phyloP scores from a whole-genome alignment of 2,329 filamentous ascomycete species.

The Xylaria digitata region DNA sequence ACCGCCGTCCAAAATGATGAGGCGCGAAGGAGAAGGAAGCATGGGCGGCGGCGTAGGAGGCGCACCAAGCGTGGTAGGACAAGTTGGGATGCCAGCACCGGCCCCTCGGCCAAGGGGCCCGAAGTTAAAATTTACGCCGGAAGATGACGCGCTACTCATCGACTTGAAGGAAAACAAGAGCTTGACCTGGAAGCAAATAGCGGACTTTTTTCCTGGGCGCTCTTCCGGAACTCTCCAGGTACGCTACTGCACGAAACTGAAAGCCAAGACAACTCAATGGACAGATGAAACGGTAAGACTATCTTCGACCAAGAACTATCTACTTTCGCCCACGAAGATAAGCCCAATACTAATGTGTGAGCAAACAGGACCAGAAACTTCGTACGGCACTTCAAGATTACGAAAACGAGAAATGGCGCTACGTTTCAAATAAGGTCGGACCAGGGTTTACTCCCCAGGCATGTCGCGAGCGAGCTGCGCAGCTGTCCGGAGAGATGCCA shows the following conservation, averaged over 20 bases:
- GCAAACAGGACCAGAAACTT: constrained; percentile 77
- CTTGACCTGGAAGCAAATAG: constrained; percentile 97
- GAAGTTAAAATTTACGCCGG: constrained; percentile 92
- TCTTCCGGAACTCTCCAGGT: constrained; percentile 93
- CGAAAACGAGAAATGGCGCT: constrained; percentile 92
- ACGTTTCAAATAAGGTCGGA: constrained; percentile 90
- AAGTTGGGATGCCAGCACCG: constrained; percentile 86
- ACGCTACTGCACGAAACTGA: constrained; percentile 93
- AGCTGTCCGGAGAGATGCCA: constrained; percentile 62
- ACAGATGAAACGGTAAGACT: constrained; percentile 86
- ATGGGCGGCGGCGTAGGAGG: constrained; percentile 61
- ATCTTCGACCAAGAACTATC: neutral
- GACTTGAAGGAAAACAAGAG: constrained; percentile 95
- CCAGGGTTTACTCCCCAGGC: constrained; percentile 88
- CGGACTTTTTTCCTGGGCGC: constrained; percentile 92
- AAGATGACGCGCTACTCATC: constrained; percentile 88
- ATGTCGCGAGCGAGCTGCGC: constrained; percentile 82
- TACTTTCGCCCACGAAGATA: neutral
- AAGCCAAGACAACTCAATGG: constrained; percentile 93
- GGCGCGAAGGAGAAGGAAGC: constrained; percentile 65
- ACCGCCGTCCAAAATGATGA: constrained; percentile 74
- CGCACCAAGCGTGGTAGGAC: constrained; percentile 86
- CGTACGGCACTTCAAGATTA: constrained; percentile 83
- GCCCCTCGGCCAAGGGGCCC: constrained; percentile 84
- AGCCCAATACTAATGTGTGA: constrained; percentile 32